Evolutionary conservation across 441 rosid genomes (phyloP), one percentile per base, ranked within the genome.

Genomic region (Aquilaria agallochum): DNA sequence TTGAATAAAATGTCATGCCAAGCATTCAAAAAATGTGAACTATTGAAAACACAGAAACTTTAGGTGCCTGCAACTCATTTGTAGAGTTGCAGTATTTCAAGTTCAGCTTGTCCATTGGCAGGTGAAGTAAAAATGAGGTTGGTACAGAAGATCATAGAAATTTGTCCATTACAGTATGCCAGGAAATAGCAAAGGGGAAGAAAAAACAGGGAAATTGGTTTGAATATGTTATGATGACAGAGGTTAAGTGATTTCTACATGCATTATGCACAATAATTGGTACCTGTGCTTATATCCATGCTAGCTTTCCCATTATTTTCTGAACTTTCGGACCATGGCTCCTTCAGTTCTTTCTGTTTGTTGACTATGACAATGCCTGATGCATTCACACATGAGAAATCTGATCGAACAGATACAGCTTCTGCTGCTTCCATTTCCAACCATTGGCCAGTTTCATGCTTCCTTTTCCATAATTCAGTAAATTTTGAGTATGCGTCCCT

Each of bases 391-490:
- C 77, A 65, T 64, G 89, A 73, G 58, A 78, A 77, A 49, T 87
- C 86, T 68, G 83, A 54, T 49, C 66, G 82, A 62, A 62, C 58
- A 60, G 82, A 66, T 72, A 79, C 72, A 51, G 82, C 88, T 68
- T 88, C 98, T 52, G 88, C 73, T 56, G 88, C 88, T 81, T 83
- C 97, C 31, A 89, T 80, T 67, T 95, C 99, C 72, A 85, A 78
- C 97, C 98, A 90, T 62, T 85, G 96, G 58, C 99, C 98, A 36
- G 81, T 80, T 81, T 90, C 99, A 60, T 95, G 97, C 80, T 95
- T 95, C 75, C 85, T 83, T 80, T 83, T 92, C 99, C 99, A 95
- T 70, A 92, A 66, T 40, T 92, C 90, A 72, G 62, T 74, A 76
- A 90, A 92, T 62, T 73, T 90, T 55, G 75, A 60, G 71, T 95